A percentile compares a stretch with the other conserved stretches of the same genome.
These are phyloP conservation scores for Colletotrichum siamense DNA, from an alignment of 2,329 filamentous ascomycete species.

Conservation along the genomic window DNA sequence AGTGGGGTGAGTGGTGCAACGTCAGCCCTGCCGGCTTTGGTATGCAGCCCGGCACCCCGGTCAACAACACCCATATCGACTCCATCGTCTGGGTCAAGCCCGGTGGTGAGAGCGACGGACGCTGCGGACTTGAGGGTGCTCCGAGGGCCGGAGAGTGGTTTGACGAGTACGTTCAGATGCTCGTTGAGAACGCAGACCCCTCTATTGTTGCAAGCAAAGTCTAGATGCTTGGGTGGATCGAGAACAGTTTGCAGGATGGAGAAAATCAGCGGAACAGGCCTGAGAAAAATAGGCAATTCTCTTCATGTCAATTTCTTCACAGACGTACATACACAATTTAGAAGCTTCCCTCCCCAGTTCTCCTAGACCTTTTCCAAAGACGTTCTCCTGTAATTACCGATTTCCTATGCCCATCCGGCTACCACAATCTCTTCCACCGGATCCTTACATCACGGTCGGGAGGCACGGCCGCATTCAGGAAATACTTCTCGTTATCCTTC, in stretches of 20 bases:
- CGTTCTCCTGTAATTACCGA: neutral
- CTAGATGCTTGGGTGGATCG: neutral
- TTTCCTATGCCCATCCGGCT: neutral
- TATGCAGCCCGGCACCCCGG: slow-evolving; percentile 36
- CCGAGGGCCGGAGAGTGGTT: slow-evolving; percentile 46
- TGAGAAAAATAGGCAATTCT: neutral
- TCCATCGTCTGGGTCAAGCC: slow-evolving; percentile 52
- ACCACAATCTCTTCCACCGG: slow-evolving; percentile 10
- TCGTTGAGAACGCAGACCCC: slow-evolving; percentile 43
- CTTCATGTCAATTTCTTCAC: neutral
- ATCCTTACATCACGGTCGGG: slow-evolving; percentile 18
- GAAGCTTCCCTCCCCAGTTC: neutral
- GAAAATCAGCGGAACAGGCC: neutral
- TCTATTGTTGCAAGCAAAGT: neutral
- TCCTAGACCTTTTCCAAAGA: neutral
- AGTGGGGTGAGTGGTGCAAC: slow-evolving; percentile 52
- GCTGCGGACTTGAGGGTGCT: slow-evolving; percentile 41
- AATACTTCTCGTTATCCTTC: slow-evolving; percentile 7
- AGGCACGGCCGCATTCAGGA: slow-evolving; percentile 14
- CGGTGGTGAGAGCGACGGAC: slow-evolving; percentile 47
- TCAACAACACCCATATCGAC: slow-evolving; percentile 42
- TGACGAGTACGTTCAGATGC: slow-evolving; percentile 43
- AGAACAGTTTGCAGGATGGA: neutral
- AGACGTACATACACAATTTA: neutral
- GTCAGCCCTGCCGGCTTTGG: slow-evolving; percentile 45